Base-by-base conservation (phyloP, 192 early-diverging fungal genomes). In the Coemansia sp. region DNA sequence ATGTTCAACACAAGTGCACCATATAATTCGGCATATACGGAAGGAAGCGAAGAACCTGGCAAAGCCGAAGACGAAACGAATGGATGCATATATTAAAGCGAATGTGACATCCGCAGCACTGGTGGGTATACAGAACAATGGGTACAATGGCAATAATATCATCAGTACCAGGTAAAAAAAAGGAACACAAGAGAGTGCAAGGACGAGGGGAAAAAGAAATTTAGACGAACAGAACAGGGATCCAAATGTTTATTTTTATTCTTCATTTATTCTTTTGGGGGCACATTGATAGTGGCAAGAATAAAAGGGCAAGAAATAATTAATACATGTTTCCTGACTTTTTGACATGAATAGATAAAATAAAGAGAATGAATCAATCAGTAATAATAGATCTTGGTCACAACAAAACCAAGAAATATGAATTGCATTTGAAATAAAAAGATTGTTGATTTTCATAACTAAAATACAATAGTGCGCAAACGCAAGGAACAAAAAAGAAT, bases 31-130 rank as follows among this genome's bases (percentile, higher is more conserved):
- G 49, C 49, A 52, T 52, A 12, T 21, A 52, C 43, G 8, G 13
- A 45, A 43, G 42, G 42, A 8, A 43, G 4, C 42, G 42, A 43
- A 15, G 13, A 52, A 52, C n/a, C 51, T 21, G 51, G 51, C 21
- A 18, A 7, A 52, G 11, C 10, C 8, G n/a, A n/a, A 52, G 8
- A 18, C 21, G n/a, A n/a, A n/a, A 18, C 8, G 51, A 12, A 18
- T 52, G 6, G 11, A 36, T 43, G 64, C 64, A 66, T 66, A 72
- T 48, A 72, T 72, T 72, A 72, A 72, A 72, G 12, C 32, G 40
- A n/a, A 41, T 62, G 68, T 69, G 68, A 70, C 55, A n/a, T 42
- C n/a, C 22, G 56, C 56, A 16, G 56, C 56, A 18, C 26, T 15
- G 32, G 39, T 36, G 45, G 39, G 32, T 32, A 32, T 4, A 32